Conservation (phyloP, 1,284 basidiomycete genomes). For the Heliocybe sulcata region DNA sequence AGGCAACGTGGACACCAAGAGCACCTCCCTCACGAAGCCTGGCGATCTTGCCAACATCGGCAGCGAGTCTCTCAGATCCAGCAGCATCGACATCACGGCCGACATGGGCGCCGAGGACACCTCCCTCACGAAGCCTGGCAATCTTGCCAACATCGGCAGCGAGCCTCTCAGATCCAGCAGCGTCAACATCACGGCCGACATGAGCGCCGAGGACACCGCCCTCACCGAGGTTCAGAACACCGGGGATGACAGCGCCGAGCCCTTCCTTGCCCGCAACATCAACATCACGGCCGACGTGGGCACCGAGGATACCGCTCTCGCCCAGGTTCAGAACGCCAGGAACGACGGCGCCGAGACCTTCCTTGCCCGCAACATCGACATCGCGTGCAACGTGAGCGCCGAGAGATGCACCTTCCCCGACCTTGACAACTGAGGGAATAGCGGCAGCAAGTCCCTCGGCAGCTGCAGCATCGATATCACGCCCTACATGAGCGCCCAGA, state of each 20-base stretch:
- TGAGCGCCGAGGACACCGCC: too few relatives aligned
- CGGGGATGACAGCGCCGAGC: too few relatives aligned
- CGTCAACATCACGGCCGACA: background rate
- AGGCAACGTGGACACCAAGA: background rate
- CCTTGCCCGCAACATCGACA: background rate
- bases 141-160: background rate
- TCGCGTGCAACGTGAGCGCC: background rate
- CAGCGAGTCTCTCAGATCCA: background rate
- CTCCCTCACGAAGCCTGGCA: background rate
- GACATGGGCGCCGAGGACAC: too few relatives aligned
- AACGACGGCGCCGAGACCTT: background rate
- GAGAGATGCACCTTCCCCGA: background rate
- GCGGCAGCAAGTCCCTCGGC: background rate
- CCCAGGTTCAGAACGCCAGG: background rate
- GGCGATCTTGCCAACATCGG: background rate
- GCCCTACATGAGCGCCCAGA: background rate
- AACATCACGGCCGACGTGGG: background rate
- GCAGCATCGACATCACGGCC: too few relatives aligned
- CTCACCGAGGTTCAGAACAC: too few relatives aligned
- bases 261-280: background rate
- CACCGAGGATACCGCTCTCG: background rate
- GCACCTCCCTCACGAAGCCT: background rate
- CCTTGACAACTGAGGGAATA: background rate
- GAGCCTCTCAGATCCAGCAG: background rate
- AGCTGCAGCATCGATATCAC: background rate